phyloP scores from a whole-genome alignment of 2,329 filamentous ascomycete genomes.

The Fusarium multiceps region DNA sequence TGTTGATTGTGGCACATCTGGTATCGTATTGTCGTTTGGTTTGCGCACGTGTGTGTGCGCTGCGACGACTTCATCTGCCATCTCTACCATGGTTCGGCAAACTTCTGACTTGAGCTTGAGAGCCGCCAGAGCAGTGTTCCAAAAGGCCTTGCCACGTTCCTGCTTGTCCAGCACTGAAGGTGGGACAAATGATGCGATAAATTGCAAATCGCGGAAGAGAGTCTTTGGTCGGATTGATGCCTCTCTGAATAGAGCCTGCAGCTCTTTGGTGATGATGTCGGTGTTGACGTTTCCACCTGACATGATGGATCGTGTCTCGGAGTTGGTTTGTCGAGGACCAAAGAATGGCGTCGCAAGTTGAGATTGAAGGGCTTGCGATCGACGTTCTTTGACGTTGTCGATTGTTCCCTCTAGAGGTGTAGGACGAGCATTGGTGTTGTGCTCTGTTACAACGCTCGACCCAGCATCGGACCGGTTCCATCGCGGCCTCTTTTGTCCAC shows the following conservation, averaged over 20 bases:
- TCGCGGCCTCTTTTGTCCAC: constrained; percentile 49
- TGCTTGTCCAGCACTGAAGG: constrained; percentile 69
- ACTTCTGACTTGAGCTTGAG: constrained; percentile 89
- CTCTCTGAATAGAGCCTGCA: constrained; percentile 75
- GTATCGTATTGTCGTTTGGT: constrained; percentile 49
- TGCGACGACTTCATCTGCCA: constrained; percentile 65
- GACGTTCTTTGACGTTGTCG: constrained; percentile 75
- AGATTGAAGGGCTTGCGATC: constrained; percentile 62
- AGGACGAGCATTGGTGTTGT: constrained; percentile 50
- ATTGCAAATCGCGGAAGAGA: constrained; percentile 84
- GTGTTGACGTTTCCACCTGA: constrained; percentile 65
- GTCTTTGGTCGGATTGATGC: constrained; percentile 79
- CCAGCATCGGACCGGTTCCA: constrained; percentile 54
- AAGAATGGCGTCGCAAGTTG: constrained; percentile 45
- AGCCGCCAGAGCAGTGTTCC: constrained; percentile 88
- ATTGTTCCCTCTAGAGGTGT: constrained; percentile 73
- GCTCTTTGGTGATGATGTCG: constrained; percentile 72
- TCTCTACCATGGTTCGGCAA: constrained; percentile 80
- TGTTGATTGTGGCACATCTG: constrained; percentile 49
- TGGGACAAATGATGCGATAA: constrained; percentile 74
- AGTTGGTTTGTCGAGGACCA: constrained; percentile 58
- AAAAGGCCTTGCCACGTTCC: constrained; percentile 81
- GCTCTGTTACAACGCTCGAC: constrained; percentile 50
- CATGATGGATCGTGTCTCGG: constrained; percentile 61
- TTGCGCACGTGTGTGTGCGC: constrained; percentile 73